These are phyloP conservation scores for Thielaviopsis musarum DNA, from an alignment of 2,329 filamentous ascomycete species.

Conservation along the genomic window DNA sequence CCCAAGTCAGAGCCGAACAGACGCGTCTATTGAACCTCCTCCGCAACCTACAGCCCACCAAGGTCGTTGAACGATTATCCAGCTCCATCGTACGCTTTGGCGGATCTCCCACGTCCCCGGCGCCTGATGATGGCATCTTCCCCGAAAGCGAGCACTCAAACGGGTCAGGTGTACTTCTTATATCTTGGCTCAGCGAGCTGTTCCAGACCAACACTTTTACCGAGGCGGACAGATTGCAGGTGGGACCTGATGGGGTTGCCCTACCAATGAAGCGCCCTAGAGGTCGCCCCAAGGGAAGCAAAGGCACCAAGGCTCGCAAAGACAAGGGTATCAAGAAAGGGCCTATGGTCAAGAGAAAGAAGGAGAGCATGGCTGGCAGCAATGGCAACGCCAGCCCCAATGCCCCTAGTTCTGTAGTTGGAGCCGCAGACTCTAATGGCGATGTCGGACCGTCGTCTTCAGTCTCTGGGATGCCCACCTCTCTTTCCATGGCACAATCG, in stretches of 20 bases:
- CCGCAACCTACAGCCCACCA: conserved; percentile 34
- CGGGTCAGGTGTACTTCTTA: conserved; percentile 38
- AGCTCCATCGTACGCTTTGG: conserved; percentile 48
- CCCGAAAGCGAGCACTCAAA: conserved; percentile 39
- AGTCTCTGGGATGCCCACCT: not conserved
- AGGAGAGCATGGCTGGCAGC: not conserved
- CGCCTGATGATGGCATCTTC: conserved; percentile 33
- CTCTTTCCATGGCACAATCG: not conserved
- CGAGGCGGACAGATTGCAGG: not conserved
- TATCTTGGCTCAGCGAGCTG: conserved; percentile 47
- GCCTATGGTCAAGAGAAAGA: conserved; percentile 5
- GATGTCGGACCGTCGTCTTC: not conserved
- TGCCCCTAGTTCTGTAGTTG: not conserved
- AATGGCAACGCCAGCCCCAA: not conserved
- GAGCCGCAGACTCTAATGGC: not conserved
- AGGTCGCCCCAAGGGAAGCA: conserved; percentile 32
- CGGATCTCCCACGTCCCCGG: conserved; percentile 35
- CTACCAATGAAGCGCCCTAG: conserved; percentile 23
- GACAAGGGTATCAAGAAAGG: conserved; percentile 16
- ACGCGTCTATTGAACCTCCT: conserved; percentile 40
- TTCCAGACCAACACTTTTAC: conserved; percentile 25
- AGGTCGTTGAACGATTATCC: conserved; percentile 45
- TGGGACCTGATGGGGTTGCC: not conserved
- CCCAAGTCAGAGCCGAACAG: conserved; percentile 41
- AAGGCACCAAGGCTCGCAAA: conserved; percentile 27